Evolutionary conservation across 163 green algal genomes (phyloP), one percentile per base, ranked within the genome.

Genomic region (Chlamydomonas reinhardtii): DNA sequence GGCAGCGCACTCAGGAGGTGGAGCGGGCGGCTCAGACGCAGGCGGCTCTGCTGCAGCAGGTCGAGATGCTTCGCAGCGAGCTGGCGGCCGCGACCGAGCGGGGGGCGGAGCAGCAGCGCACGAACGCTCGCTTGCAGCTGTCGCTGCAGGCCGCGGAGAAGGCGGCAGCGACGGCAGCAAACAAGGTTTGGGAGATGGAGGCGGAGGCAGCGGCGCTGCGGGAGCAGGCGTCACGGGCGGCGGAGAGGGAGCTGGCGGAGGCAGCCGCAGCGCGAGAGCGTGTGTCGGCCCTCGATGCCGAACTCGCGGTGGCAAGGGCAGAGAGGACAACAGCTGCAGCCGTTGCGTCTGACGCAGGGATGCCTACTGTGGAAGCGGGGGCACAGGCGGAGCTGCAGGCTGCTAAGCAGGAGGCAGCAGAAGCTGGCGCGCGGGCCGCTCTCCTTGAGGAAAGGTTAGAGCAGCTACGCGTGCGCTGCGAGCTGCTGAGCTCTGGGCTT

Each of bases 161-260:
- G 9, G 76, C 35, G 61, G 76, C 76, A 25, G 76, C 35, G 61
- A 35, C 62, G 39, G 76, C 71, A 27, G 76, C 76, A 25, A 35
- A 39, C 24, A 34, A 35, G 27, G 35, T 31, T 27, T 62, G 56
- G 35, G 76, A 62, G 0, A 2, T 73, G 24, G 34, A 62, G 35
- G 62, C 62, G 61, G 35, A 29, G 17, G 61, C 25, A 25, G 64
- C 64, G n/a, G 65, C 64, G 4, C 39, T 54, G 39, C 64, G 64
- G 27, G 29, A 39, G 39, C 64, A 74, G 15, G 0, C n/a, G 39
- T 39, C 78, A 22, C 20, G 37, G 64, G 64, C 29, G 16, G 64
- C 64, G 64, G 29, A 37, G 64, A 35, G 29, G 29, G 64, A 9
- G 27, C 2, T 8, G 29, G 43, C 31, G 68, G 65, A 15, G 78